phyloP scores from a whole-genome alignment of 495 filamentous ascomycete species.

The Cryomyces minteri region DNA sequence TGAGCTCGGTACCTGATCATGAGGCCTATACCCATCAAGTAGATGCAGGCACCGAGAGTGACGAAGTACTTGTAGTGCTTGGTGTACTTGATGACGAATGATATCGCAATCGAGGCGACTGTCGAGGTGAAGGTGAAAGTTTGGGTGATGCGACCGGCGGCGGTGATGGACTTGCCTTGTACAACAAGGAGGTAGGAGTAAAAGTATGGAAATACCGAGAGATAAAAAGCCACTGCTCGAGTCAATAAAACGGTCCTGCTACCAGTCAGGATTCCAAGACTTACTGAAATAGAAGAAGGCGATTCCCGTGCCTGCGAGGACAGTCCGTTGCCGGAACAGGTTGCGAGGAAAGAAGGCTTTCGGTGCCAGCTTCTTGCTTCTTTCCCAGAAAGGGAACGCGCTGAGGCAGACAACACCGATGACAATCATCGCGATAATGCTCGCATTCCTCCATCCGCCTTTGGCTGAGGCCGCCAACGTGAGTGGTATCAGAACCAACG shows the following conservation, averaged over 20 bases:
- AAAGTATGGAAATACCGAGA: conserved; percentile 30
- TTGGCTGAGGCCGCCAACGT: conserved; percentile 7
- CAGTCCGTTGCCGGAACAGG: conserved; percentile 11
- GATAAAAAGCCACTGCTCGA: conserved; percentile 39
- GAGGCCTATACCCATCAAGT: conserved; percentile 10
- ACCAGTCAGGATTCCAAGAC: conserved; percentile 1
- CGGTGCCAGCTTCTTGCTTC: conserved; percentile 10
- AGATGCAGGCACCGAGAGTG: conserved; percentile 11
- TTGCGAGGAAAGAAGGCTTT: conserved; percentile 11
- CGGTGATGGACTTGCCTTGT: conserved; percentile 32
- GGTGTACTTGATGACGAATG: conserved; percentile 42
- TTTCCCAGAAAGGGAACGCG: conserved; percentile 16
- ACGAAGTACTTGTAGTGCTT: conserved; percentile 40
- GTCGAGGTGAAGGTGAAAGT: conserved; percentile 53
- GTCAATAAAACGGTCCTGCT: conserved; percentile 13
- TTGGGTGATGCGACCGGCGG: conserved; percentile 48
- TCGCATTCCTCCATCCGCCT: conserved; percentile 12
- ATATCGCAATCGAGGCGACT: conserved; percentile 41
- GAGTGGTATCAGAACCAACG: conserved; percentile 12
- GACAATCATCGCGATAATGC: conserved; percentile 29
- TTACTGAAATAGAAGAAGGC: conserved; percentile 39
- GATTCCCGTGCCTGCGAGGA: conserved; percentile 14
- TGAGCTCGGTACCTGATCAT: conserved; percentile 12
- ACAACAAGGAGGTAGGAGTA: conserved; percentile 14
- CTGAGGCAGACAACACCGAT: conserved; percentile 9